These are phyloP conservation scores for Rhamnella rubrinervis DNA, from an alignment of 331 rosid species.

Conservation along the genomic window DNA sequence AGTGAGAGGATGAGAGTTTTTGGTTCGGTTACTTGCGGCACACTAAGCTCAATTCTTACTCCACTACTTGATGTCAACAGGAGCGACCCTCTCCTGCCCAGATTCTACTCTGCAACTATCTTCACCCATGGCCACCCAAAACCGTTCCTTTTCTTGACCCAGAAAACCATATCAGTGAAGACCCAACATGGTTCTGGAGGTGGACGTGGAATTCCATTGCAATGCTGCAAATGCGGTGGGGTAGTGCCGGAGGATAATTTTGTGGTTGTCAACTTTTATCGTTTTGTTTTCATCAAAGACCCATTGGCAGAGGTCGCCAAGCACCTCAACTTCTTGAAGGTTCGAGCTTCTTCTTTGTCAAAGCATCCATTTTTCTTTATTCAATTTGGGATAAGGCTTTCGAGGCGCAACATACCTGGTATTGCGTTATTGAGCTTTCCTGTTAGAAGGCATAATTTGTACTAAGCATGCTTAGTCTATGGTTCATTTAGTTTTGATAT, in stretches of 20 bases:
- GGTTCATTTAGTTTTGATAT: conserved; percentile 9
- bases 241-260: conserved; percentile 36
- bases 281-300: conserved; percentile 59
- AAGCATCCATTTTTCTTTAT: not conserved
- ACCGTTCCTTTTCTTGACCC: not conserved
- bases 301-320: conserved; percentile 57
- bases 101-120: not conserved
- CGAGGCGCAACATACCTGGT: too few relatives aligned
- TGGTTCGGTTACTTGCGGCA: conserved; percentile 3
- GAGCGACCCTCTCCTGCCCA: not conserved
- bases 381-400: too few relatives aligned
- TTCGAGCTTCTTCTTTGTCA: conserved; percentile 8
- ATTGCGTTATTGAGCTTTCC: too few relatives aligned
- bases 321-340: conserved; percentile 70
- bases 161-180: not conserved
- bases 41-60: conserved; percentile 12
- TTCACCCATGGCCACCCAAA: not conserved
- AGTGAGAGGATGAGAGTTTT: conserved; percentile 10
- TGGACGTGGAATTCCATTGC: conserved; percentile 6
- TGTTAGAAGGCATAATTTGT: too few relatives aligned
- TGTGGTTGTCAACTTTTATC: conserved; percentile 81
- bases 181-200: not conserved
- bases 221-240: conserved; percentile 8
- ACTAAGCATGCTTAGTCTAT: too few relatives aligned
- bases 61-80: not conserved